Evolutionary conservation across 352 stramenopile genomes (phyloP).

Genomic region (Poterioochromonas sp.): DNA sequence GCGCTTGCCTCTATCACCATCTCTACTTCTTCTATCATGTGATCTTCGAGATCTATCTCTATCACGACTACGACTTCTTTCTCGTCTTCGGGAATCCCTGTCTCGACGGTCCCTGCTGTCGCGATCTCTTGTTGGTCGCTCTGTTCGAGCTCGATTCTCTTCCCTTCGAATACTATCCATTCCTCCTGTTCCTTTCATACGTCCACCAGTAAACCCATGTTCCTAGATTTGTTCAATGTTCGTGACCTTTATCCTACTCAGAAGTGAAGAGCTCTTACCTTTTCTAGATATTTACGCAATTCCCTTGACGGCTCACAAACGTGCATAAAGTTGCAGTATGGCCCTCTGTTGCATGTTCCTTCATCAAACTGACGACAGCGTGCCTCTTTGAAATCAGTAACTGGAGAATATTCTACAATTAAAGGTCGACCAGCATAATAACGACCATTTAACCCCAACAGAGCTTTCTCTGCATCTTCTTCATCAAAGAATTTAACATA

Average conservation of each 20-base stretch:
- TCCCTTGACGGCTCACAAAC: slow-evolving; percentile 74
- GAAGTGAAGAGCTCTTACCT: slow-evolving; percentile 56
- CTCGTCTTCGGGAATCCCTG: not conserved
- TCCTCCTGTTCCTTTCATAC: slow-evolving; percentile 3
- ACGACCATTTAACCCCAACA: slow-evolving; percentile 88
- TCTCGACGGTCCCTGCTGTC: not conserved
- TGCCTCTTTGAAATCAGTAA: slow-evolving; percentile 96
- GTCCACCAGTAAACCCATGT: not conserved
- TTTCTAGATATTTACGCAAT: slow-evolving; percentile 70
- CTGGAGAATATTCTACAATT: slow-evolving; percentile 93
- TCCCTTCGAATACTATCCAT: not conserved
- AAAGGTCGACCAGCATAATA: slow-evolving; percentile 92
- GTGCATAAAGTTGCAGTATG: slow-evolving; percentile 99
- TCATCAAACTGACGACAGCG: slow-evolving; percentile 97
- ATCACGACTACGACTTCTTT: not conserved
- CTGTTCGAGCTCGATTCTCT: too few relatives aligned
- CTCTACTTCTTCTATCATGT: not conserved
- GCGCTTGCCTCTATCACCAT: slow-evolving; percentile 2
- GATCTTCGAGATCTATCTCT: not conserved
- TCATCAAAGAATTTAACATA: slow-evolving; percentile 98
- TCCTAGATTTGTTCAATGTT: not conserved
- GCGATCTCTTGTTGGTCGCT: not conserved
- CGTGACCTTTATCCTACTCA: too few relatives aligned
- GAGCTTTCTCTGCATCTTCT: slow-evolving; percentile 86
- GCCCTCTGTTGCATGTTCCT: slow-evolving; percentile 86